Evolutionary conservation across 257 asterid genomes (phyloP).

Genomic region (Solanum tarijense): DNA sequence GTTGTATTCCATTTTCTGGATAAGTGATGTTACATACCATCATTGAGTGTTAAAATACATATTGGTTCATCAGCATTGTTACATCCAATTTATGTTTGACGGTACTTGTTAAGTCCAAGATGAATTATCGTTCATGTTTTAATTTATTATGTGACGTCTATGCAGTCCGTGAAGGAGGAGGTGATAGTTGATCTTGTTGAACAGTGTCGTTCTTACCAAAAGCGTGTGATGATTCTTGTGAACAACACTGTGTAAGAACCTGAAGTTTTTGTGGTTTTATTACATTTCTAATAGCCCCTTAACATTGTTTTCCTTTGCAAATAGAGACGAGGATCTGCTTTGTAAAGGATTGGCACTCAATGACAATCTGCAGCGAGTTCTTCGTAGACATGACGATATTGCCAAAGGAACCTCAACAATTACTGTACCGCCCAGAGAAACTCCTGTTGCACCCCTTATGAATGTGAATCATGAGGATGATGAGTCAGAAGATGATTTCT

Average conservation of each 20-base stretch:
- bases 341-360: constrained; percentile 71
- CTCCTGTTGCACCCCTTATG: constrained; percentile 68
- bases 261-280: neutral
- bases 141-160: neutral
- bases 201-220: constrained; percentile 84
- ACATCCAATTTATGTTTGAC: neutral
- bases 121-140: neutral
- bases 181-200: constrained; percentile 87
- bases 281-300: neutral
- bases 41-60: neutral
- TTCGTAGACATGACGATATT: constrained; percentile 54
- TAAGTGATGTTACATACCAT: neutral
- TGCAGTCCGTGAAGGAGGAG: constrained; percentile 79
- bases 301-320: neutral
- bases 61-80: neutral
- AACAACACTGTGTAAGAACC: constrained; percentile 66
- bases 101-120: neutral
- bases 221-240: constrained; percentile 85
- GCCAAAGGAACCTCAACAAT: constrained; percentile 44
- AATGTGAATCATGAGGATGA: constrained; percentile 85
- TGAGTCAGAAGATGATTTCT: constrained; percentile 87
- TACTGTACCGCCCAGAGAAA: constrained; percentile 17
- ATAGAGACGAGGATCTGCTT: constrained; percentile 81
- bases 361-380: constrained; percentile 77
- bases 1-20: neutral